Conservation (phyloP, 495 filamentous ascomycete genomes). For the Daldinia vernicosa region DNA sequence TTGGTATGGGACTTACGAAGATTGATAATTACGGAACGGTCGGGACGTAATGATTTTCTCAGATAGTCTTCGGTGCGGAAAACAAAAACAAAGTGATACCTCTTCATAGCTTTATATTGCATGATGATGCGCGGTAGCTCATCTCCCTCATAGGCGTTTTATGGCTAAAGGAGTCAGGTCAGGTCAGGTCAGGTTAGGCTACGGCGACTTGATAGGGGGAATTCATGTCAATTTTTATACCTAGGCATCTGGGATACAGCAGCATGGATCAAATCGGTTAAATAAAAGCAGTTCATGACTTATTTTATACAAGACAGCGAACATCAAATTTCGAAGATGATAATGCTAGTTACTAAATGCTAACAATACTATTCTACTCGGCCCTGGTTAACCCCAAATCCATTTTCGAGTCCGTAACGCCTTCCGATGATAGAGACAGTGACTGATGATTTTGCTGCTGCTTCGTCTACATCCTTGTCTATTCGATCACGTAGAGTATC, state of each 20-base stretch:
- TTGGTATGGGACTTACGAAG: background rate
- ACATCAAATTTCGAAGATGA: background rate
- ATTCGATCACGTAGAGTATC: background rate
- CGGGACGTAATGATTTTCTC: constrained; percentile 15
- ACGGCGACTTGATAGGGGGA: constrained; percentile 6
- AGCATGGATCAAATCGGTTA: background rate
- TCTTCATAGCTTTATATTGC: constrained; percentile 32
- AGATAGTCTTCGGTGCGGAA: constrained; percentile 37
- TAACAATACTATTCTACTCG: background rate
- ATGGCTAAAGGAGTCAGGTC: constrained; percentile 33
- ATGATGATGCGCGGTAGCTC: constrained; percentile 32
- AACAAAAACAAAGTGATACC: constrained; percentile 37
- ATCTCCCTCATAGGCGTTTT: constrained; percentile 41
- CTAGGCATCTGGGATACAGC: constrained; percentile 5
- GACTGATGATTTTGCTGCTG: background rate
- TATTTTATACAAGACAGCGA: background rate
- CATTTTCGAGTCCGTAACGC: constrained; percentile 40
- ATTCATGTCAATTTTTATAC: constrained; percentile 30
- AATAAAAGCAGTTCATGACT: background rate
- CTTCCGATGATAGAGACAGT: constrained; percentile 7
- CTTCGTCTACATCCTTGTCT: background rate
- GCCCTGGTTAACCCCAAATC: constrained; percentile 4
- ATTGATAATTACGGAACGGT: constrained; percentile 2
- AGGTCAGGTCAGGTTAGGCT: constrained; percentile 8
- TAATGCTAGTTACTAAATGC: background rate